Conservation (phyloP, 2,329 filamentous ascomycete species). For the Ascochyta clinopodiicola region DNA sequence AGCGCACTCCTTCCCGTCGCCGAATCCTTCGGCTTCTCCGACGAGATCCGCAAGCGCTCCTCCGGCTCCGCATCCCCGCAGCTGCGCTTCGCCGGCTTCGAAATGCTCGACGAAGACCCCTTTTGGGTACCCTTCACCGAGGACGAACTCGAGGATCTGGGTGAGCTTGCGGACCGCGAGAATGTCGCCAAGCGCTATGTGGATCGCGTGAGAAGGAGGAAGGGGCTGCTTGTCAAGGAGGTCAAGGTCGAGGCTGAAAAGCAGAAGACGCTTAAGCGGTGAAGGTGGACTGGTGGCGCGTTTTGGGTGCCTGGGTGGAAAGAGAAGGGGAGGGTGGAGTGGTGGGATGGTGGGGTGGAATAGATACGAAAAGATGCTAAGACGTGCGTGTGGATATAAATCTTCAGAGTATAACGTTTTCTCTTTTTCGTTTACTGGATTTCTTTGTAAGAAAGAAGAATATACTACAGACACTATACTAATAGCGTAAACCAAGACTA, state of each 20-base stretch:
- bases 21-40: constrained; percentile 93
- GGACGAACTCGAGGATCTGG: constrained; percentile 94
- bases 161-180: constrained; percentile 90
- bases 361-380: neutral
- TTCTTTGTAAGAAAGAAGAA: no score
- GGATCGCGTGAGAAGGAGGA: constrained; percentile 83
- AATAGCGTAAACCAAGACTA: no score
- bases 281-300: constrained; percentile 9
- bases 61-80: constrained; percentile 91
- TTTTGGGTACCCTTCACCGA: constrained; percentile 98
- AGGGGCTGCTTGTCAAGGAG: constrained; percentile 83
- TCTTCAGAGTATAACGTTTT: no score
- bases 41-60: constrained; percentile 95
- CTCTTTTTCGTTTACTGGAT: no score
- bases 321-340: neutral
- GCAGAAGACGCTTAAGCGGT: constrained; percentile 75
- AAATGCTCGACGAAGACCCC: constrained; percentile 92
- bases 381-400: no score
- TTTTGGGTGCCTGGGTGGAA: constrained; percentile 13
- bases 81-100: constrained; percentile 90
- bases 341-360: constrained; percentile 12
- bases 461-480: no score
- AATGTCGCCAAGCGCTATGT: constrained; percentile 97
- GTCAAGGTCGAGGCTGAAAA: constrained; percentile 86
- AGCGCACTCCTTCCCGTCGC: constrained; percentile 86